Evolutionary conservation across 2,329 filamentous ascomycete genomes (phyloP).

Genomic region (Ophiostoma quercus): DNA sequence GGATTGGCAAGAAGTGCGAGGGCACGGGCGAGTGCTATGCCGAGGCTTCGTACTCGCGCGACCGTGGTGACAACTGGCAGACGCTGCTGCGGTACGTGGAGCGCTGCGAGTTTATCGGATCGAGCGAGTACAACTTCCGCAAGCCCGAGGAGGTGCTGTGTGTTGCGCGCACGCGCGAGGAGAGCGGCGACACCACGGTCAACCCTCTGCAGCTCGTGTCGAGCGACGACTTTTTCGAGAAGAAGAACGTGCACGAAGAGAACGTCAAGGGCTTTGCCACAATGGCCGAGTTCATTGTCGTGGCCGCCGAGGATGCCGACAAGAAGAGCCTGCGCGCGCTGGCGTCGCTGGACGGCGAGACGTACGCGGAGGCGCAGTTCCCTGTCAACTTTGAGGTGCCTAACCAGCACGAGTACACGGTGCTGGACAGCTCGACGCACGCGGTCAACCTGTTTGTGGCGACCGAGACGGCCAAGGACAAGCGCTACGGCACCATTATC

Average conservation of each 20-base stretch:
- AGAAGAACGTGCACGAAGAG: slow-evolving; percentile 56
- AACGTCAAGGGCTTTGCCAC: slow-evolving; percentile 82
- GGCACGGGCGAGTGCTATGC: slow-evolving; percentile 56
- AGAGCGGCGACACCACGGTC: slow-evolving; percentile 49
- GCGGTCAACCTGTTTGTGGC: slow-evolving; percentile 92
- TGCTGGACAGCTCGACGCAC: slow-evolving; percentile 90
- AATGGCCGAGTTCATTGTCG: slow-evolving; percentile 94
- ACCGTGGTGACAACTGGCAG: slow-evolving; percentile 77
- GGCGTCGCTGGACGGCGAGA: slow-evolving; percentile 76
- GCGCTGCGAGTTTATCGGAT: slow-evolving; percentile 82
- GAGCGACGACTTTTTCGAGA: slow-evolving; percentile 71
- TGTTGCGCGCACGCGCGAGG: slow-evolving; percentile 56
- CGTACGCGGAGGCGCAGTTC: slow-evolving; percentile 79
- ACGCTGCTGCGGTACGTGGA: slow-evolving; percentile 67
- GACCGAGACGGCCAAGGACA: slow-evolving; percentile 59
- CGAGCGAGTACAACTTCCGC: slow-evolving; percentile 51
- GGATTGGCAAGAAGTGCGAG: slow-evolving; percentile 72
- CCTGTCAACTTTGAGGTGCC: slow-evolving; percentile 76
- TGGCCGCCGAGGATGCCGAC: slow-evolving; percentile 68
- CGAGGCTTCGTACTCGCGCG: slow-evolving; percentile 69
- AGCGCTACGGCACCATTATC: slow-evolving; percentile 77
- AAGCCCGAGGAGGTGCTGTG: slow-evolving; percentile 55
- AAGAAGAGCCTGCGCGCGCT: slow-evolving; percentile 67
- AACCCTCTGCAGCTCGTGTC: slow-evolving; percentile 66
- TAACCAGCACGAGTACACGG: slow-evolving; percentile 79